Conservation (phyloP, 805 yeast genomes). For the Nakazawaea peltata region DNA sequence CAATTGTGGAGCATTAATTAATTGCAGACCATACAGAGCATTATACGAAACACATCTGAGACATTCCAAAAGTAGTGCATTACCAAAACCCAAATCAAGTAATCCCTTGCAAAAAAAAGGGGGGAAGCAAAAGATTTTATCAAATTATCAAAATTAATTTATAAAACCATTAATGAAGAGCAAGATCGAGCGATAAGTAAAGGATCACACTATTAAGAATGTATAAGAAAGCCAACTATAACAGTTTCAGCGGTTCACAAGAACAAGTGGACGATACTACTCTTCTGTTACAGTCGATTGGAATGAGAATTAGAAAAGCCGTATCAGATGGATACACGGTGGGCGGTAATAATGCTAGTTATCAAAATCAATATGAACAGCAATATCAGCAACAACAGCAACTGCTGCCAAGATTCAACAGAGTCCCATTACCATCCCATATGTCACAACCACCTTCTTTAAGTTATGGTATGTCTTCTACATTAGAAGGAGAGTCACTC, state of each 20-base stretch:
- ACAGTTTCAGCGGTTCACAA: not conserved
- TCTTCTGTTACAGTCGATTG: constrained; percentile 43
- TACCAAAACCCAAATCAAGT: no score
- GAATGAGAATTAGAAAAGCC: constrained; percentile 66
- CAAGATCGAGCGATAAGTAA: no score
- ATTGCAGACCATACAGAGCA: no score
- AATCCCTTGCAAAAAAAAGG: no score
- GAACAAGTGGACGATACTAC: constrained; percentile 17
- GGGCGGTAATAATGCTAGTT: constrained; percentile 11
- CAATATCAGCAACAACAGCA: constrained; percentile 14
- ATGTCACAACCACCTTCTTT: constrained; percentile 36
- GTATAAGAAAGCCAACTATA: constrained; percentile 6
- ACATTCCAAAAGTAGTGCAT: no score
- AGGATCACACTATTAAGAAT: no score
- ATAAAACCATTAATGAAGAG: no score
- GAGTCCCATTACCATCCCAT: constrained; percentile 35
- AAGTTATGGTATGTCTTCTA: constrained; percentile 34
- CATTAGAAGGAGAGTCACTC: constrained; percentile 18
- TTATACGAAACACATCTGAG: no score
- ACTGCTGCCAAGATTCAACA: constrained; percentile 12
- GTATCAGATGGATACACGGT: constrained; percentile 50
- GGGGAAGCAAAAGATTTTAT: no score
- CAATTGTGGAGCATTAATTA: no score
- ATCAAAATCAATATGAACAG: constrained; percentile 12
- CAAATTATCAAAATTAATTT: no score